Conservation (phyloP, 768 basidiomycete species). For the Tylopilus plumbeoviolaceoides region DNA sequence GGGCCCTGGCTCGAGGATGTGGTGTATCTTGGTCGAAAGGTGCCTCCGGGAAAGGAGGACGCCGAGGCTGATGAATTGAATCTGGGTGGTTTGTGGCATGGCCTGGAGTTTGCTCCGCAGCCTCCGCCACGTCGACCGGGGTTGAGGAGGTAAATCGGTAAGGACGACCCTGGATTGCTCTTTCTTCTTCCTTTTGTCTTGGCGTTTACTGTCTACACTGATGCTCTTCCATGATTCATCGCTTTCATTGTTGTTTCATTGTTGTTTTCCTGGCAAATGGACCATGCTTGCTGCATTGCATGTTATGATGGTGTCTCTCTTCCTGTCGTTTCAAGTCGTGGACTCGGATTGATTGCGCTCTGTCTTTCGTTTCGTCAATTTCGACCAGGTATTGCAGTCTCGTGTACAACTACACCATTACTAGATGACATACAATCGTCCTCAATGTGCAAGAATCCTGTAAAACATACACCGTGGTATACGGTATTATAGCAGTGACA, state of each 20-base stretch:
- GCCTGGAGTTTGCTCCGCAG: constrained; percentile 3
- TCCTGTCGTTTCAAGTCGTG: neutral
- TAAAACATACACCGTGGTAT: neutral
- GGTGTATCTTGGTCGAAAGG: constrained; percentile 18
- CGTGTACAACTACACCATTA: too few relatives aligned
- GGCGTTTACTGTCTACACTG: too few relatives aligned
- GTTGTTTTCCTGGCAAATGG: constrained; percentile 4
- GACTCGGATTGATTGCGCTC: neutral
- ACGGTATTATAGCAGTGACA: neutral
- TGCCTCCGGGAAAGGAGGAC: neutral
- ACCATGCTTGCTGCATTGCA: constrained; percentile 4
- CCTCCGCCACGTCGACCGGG: constrained; percentile 8
- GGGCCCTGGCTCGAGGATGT: constrained; percentile 20
- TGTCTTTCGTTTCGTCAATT: neutral
- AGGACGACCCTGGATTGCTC: neutral
- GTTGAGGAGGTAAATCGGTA: constrained; percentile 5
- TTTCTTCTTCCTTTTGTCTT: neutral
- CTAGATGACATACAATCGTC: neutral
- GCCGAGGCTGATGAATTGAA: constrained; percentile 29
- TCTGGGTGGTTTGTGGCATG: constrained; percentile 13
- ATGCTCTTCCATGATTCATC: too few relatives aligned
- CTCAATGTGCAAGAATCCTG: neutral
- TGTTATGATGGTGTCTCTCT: neutral
- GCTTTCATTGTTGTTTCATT: neutral
- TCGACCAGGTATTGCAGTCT: neutral